Evolutionary conservation across 1,139 yeast species (phyloP), one percentile per base, ranked within the genome.

Genomic region (Saccharomyces hybrid): DNA sequence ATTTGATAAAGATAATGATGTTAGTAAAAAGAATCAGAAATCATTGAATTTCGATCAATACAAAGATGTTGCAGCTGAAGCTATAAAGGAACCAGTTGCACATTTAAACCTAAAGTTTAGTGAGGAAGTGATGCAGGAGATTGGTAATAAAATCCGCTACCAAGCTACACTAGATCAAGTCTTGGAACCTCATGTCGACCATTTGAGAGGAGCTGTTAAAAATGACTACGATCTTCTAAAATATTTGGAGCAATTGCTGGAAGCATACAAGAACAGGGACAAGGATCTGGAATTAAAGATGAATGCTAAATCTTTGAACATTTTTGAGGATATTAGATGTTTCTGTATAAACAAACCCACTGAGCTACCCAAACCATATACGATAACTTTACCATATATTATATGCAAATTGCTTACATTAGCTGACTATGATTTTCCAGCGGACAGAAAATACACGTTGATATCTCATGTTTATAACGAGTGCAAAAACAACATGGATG

Each of bases 351-450:
- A 26, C 1, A 44, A 55, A 32, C 58, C 60, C 1, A 32, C 47
- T 2, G 49, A n/a, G 1, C 50, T 69, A 14, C 71, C 71, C 7
- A 59, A 61, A 41, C 72, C 72, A 14, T 61, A 60, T 47, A 51
- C 60, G 2, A 54, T 62, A 0, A 66, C 70, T 2, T 42, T 66
- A 25, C 71, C 71, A 2, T 62, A 59, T 42, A 55, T 62, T 2
- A 53, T 68, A 9, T 56, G 57, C 9, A 56, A 60, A 30, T 50
- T 67, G 13, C 54, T 67, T 28, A 60, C 59, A 2, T 52, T 57
- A 13, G 53, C 53, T n/a, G 55, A 56, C 2, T 57, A 61, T 25
- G 34, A 51, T 9, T 59, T 66, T 9, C 63, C 70, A 13, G 13
- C 56, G 1, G 64, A 63, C 14, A 60, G 70, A 47, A 60, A 61